Evolutionary conservation across 78 protist species (phyloP).

Genomic region (Dictyostelium intermedium): DNA sequence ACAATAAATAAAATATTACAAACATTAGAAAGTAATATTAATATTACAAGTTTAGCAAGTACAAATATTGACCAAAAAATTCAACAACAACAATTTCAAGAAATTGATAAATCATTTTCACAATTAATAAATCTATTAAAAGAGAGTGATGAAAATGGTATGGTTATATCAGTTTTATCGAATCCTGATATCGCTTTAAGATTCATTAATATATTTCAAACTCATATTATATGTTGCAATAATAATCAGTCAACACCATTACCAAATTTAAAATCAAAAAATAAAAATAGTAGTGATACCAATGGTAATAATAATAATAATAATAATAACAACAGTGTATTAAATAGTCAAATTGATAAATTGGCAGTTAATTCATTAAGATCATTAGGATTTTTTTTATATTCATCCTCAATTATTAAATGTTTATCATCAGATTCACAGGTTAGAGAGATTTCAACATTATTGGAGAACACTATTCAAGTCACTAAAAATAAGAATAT

Average conservation of each 20-base stretch:
- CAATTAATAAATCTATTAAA: not conserved
- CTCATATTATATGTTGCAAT: not conserved
- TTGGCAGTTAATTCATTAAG: slow-evolving; percentile 34
- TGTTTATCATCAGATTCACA: not conserved
- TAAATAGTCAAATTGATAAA: slow-evolving; percentile 5
- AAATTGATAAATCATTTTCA: slow-evolving; percentile 4
- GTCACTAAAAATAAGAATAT: slow-evolving; percentile 45
- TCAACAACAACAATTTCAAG: not conserved
- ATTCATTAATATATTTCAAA: not conserved
- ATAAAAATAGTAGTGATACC: not conserved
- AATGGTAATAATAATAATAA: not conserved
- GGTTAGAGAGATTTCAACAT: slow-evolving; percentile 33
- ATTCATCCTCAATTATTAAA: not conserved
- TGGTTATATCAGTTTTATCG: not conserved
- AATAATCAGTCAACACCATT: not conserved
- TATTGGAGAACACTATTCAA: slow-evolving; percentile 52
- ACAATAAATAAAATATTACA: not conserved
- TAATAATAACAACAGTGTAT: not conserved
- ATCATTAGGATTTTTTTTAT: slow-evolving; percentile 56
- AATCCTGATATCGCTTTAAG: not conserved
- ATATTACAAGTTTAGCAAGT: not conserved
- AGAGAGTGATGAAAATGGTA: not conserved
- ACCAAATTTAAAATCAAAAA: not conserved
- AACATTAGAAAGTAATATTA: not conserved
- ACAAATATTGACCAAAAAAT: not conserved